Percentiles rank a stretch among this genome's conserved stretches.
These are phyloP conservation scores for Stemphylium beticola DNA, from an alignment of 2,329 filamentous ascomycete genomes.

Conservation along the genomic window DNA sequence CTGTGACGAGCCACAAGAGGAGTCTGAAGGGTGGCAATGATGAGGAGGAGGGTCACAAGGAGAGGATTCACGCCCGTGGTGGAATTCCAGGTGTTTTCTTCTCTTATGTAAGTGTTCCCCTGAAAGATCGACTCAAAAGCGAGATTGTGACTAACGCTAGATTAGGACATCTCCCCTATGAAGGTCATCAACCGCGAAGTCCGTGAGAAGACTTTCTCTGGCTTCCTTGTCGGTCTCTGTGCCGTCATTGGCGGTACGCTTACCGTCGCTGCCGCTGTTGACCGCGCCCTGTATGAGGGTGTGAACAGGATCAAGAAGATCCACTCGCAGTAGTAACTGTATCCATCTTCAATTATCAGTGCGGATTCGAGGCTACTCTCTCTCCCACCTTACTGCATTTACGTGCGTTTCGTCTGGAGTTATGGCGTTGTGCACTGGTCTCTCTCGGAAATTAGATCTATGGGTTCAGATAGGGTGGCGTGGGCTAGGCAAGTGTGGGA, in stretches of 20 bases:
- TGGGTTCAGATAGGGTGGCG: neutral
- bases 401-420: conserved; percentile 10
- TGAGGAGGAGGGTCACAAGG: conserved; percentile 84
- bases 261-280: conserved; percentile 92
- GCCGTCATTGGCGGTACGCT: conserved; percentile 93
- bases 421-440: conserved; percentile 2
- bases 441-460: neutral
- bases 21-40: conserved; percentile 85
- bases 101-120: conserved; percentile 77
- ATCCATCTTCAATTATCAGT: neutral
- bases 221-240: conserved; percentile 92
- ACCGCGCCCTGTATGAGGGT: conserved; percentile 91
- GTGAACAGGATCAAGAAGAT: conserved; percentile 85
- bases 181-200: conserved; percentile 98
- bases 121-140: neutral
- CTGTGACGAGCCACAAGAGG: conserved; percentile 93
- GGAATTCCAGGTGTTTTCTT: conserved; percentile 99
- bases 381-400: conserved; percentile 3
- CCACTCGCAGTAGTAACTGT: conserved; percentile 61
- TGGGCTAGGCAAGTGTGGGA: neutral
- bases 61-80: conserved; percentile 85
- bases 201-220: conserved; percentile 84
- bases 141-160: conserved; percentile 14
- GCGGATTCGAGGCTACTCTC: neutral
- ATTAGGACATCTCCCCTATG: conserved; percentile 96